Base-by-base conservation (phyloP, 2,329 filamentous ascomycete genomes). In the Pseudocercospora pini-densiflorae region DNA sequence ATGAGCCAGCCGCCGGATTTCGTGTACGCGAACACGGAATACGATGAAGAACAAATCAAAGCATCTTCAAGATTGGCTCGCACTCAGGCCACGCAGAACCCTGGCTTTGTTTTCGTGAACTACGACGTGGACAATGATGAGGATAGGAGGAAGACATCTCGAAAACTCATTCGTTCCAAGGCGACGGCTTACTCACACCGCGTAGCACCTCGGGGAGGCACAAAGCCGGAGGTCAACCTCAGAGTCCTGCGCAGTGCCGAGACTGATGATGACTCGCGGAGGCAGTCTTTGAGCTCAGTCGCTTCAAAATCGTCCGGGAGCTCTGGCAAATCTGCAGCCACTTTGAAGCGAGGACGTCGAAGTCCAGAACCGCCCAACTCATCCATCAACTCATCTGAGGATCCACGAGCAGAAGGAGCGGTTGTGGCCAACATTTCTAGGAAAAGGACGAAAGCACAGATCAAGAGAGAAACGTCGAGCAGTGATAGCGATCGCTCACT, bases 111-210 rank as follows among this genome's bases (percentile, higher is more conserved):
- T 23, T 71, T 69, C 24, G 65, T 72, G 55, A 69, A 68, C 49
- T 68, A 59, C 61, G 64, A 65, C 59, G 59, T 33, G 19, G 58
- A 36, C 9, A 47, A 65, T 10, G 40, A 69, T 53, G 64, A 68
- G 16, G 51, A 70, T 19, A 51, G 63, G 49, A 68, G 59, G 47
- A 68, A 66, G 54, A 62, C 55, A 27, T 47, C 59, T 9, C 66
- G 63, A 19, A 67, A 66, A 60, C 58, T 67, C 23, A 69, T 72
- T 2, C 66, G 71, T 7, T 70, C 69, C 57, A 67, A 64, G 54
- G 71, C 71, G 4, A 70, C 69, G 8, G 62, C 68, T 0, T 66
- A 72, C 40, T 65, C 59, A 14, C 71, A 72, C 47, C 68, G 69
- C 10, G 62, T 68, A 3, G 64, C 65, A 10, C 70, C 71, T 5